Evolutionary conservation across 192 early-diverging fungal genomes (phyloP).

Genomic region (Cladochytrium replicatum): DNA sequence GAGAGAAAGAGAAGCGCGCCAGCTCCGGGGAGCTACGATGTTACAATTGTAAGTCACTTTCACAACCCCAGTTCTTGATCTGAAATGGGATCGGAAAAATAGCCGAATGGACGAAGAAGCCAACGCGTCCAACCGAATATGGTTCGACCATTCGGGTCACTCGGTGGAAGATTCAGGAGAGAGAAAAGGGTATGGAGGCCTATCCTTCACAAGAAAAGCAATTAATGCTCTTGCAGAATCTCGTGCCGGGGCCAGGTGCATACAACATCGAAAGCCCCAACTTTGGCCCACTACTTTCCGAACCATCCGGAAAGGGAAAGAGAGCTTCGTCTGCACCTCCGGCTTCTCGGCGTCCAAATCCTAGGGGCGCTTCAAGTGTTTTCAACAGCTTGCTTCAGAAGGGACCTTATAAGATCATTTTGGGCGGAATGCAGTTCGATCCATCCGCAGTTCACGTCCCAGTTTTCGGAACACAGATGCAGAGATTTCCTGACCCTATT

Average conservation of each 20-base stretch:
- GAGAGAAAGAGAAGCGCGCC: constrained; percentile 9
- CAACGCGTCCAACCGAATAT: constrained; percentile 1
- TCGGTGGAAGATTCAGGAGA: constrained; percentile 26
- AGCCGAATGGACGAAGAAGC: constrained; percentile 11
- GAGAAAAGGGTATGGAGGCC: constrained; percentile 5
- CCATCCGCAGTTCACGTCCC: constrained; percentile 30
- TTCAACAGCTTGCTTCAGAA: constrained; percentile 7
- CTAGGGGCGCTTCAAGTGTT: too few relatives aligned
- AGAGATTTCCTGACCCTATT: constrained; percentile 27
- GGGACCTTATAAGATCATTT: constrained; percentile 16
- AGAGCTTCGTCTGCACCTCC: not conserved
- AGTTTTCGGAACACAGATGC: constrained; percentile 46
- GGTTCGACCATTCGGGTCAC: constrained; percentile 25
- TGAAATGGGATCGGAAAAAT: constrained; percentile 17
- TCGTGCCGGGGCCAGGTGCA: constrained; percentile 30
- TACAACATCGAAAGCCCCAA: constrained; percentile 17
- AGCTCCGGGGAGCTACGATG: constrained; percentile 35
- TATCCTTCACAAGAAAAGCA: not conserved
- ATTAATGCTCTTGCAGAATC: constrained; percentile 7
- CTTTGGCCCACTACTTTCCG: not conserved
- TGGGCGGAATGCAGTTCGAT: constrained; percentile 18
- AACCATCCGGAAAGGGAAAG: not conserved
- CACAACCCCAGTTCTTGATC: not conserved
- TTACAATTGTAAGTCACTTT: constrained; percentile 19
- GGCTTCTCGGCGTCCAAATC: too few relatives aligned